phyloP scores from a whole-genome alignment of 2,329 filamentous ascomycete species.

The Neofusicoccum sp. region DNA sequence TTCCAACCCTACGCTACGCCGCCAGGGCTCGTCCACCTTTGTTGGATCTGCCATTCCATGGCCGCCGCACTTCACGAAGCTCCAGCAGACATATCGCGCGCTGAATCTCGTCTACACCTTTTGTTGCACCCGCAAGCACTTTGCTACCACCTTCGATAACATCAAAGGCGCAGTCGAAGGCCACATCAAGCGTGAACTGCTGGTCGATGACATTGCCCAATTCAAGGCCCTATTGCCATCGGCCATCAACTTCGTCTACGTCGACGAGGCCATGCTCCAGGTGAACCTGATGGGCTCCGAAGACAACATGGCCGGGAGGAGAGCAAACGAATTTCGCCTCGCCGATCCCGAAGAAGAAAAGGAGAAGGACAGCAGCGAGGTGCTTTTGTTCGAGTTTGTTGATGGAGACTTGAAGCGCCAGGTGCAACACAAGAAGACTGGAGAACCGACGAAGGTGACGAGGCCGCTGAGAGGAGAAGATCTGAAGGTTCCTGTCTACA shows the following conservation, averaged over 20 bases:
- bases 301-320: slow-evolving; percentile 60
- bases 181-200: slow-evolving; percentile 70
- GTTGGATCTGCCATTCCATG: slow-evolving; percentile 61
- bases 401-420: slow-evolving; percentile 88
- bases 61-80: slow-evolving; percentile 70
- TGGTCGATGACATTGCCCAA: slow-evolving; percentile 75
- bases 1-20: slow-evolving; percentile 39
- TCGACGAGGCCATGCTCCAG: slow-evolving; percentile 80
- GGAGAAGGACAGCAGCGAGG: slow-evolving; percentile 56
- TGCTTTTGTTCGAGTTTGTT: slow-evolving; percentile 87
- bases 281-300: slow-evolving; percentile 73
- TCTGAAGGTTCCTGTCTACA: slow-evolving; percentile 87
- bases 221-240: slow-evolving; percentile 76
- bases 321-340: slow-evolving; percentile 42
- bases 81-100: slow-evolving; percentile 77
- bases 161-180: slow-evolving; percentile 81
- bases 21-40: slow-evolving; percentile 47
- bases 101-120: slow-evolving; percentile 94
- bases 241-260: slow-evolving; percentile 79
- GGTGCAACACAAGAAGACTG: slow-evolving; percentile 68
- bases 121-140: slow-evolving; percentile 86
- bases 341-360: slow-evolving; percentile 34
- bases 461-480: slow-evolving; percentile 72
- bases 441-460: slow-evolving; percentile 66
- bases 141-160: slow-evolving; percentile 87